phyloP scores from a whole-genome alignment of 371 early-diverging fungal genomes.

The Dichotomocladium elegans region DNA sequence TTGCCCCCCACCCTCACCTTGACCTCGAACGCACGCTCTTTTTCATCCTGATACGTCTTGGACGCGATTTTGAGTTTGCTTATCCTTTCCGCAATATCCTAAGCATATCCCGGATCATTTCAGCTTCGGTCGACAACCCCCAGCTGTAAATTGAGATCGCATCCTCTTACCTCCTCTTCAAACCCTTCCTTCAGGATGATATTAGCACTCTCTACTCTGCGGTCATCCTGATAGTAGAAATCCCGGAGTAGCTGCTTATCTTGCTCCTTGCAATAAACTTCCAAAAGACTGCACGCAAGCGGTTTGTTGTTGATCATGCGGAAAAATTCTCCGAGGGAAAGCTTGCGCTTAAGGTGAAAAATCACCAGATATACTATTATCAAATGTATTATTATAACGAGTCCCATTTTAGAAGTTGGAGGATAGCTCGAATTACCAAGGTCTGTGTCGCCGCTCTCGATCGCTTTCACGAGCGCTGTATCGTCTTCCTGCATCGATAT shows the following conservation, averaged over 20 bases:
- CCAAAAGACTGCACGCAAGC: constrained; percentile 77
- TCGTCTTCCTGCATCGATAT: constrained; percentile 91
- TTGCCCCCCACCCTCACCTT: no score
- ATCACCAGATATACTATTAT: constrained; percentile 86
- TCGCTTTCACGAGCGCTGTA: constrained; percentile 83
- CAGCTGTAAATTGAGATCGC: neutral
- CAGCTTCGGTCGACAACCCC: neutral
- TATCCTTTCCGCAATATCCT: constrained; percentile 57
- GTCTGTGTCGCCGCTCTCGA: constrained; percentile 94
- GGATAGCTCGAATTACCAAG: constrained; percentile 52
- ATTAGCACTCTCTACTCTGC: constrained; percentile 71
- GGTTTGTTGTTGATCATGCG: constrained; percentile 77
- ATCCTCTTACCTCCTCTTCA: constrained; percentile 40
- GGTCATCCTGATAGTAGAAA: constrained; percentile 95
- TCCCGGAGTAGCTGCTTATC: constrained; percentile 78
- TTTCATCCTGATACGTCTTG: constrained; percentile 73
- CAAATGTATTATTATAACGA: neutral
- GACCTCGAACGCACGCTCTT: constrained; percentile 67
- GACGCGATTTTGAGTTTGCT: constrained; percentile 66
- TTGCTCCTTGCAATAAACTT: constrained; percentile 76
- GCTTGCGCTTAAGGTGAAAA: constrained; percentile 81
- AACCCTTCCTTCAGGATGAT: constrained; percentile 59
- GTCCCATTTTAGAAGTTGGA: neutral
- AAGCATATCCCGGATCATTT: neutral
- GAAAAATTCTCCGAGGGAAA: constrained; percentile 87